phyloP scores from a whole-genome alignment of 352 stramenopile species.

The Globisporangium spiculum region DNA sequence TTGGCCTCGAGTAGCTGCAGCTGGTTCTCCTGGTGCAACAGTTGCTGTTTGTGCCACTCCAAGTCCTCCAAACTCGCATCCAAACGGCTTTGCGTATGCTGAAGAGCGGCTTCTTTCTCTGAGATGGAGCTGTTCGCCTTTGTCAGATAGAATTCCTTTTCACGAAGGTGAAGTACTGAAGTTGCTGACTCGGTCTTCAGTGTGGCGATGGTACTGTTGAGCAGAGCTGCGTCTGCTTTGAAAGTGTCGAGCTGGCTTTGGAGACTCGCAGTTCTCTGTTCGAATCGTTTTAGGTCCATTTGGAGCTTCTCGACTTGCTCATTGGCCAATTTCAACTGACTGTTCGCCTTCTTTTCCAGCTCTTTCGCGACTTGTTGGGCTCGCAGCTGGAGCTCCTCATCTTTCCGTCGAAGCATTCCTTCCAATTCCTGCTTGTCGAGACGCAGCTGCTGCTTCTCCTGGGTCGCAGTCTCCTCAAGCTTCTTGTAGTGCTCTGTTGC shows the following conservation, averaged over 20 bases:
- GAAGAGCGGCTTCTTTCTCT: conserved; percentile 16
- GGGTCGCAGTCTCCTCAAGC: conserved; percentile 19
- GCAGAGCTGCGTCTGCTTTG: neutral
- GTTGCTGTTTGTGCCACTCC: conserved; percentile 24
- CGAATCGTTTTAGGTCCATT: conserved; percentile 14
- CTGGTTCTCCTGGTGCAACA: conserved; percentile 45
- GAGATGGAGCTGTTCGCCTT: neutral
- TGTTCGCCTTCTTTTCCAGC: conserved; percentile 17
- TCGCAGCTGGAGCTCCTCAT: conserved; percentile 21
- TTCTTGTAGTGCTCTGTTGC: conserved; percentile 15
- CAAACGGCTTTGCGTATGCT: conserved; percentile 26
- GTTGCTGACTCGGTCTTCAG: conserved; percentile 1
- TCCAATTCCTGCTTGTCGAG: conserved; percentile 37
- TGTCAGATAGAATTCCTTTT: neutral
- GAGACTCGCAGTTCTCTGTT: neutral
- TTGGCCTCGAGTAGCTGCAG: conserved; percentile 45
- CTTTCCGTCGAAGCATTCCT: conserved; percentile 24
- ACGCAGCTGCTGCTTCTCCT: conserved; percentile 32
- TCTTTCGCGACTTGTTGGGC: conserved; percentile 14
- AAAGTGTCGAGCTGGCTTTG: conserved; percentile 8
- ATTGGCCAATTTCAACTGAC: conserved; percentile 12
- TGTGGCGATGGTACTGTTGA: neutral
- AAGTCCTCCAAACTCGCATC: conserved; percentile 27
- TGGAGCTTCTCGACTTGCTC: conserved; percentile 24
- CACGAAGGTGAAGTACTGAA: neutral